Percentiles rank a stretch among this genome's conserved stretches.
Evolutionary conservation across 768 basidiomycete species (phyloP).

Genomic region (Leccinum sublutescens): DNA sequence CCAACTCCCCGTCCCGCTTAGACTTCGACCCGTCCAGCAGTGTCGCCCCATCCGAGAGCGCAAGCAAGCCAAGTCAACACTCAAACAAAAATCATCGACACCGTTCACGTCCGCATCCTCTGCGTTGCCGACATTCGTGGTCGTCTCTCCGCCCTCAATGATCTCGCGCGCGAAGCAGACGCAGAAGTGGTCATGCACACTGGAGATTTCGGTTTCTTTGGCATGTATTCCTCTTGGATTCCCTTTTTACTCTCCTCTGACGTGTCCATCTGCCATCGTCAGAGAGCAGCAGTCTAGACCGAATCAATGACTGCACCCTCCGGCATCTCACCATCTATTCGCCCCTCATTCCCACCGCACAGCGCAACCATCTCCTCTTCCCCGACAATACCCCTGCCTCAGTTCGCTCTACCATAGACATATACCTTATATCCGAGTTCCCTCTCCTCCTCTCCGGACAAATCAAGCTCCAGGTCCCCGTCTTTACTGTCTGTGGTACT

Average conservation of each 20-base stretch:
- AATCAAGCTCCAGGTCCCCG: slow-evolving; percentile 87
- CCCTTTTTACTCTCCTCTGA: slow-evolving; percentile 11
- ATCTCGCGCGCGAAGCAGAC: slow-evolving; percentile 83
- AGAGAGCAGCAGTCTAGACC: slow-evolving; percentile 79
- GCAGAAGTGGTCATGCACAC: slow-evolving; percentile 95
- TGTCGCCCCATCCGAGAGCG: slow-evolving; percentile 52
- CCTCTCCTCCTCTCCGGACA: slow-evolving; percentile 87
- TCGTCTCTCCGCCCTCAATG: slow-evolving; percentile 82
- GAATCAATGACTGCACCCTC: slow-evolving; percentile 94
- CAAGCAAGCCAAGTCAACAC: slow-evolving; percentile 58
- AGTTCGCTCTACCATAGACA: slow-evolving; percentile 73
- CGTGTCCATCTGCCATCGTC: slow-evolving; percentile 17
- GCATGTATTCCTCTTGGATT: slow-evolving; percentile 38
- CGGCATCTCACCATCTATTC: slow-evolving; percentile 97
- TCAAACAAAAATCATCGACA: slow-evolving; percentile 77
- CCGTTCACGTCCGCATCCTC: slow-evolving; percentile 80
- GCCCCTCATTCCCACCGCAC: slow-evolving; percentile 79
- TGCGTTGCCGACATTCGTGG: slow-evolving; percentile 95
- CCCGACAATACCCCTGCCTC: slow-evolving; percentile 64
- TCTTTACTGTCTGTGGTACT: slow-evolving; percentile 96
- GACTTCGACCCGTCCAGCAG: slow-evolving; percentile 55
- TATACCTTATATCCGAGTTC: slow-evolving; percentile 88
- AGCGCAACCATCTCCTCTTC: slow-evolving; percentile 74
- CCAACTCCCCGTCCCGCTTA: slow-evolving; percentile 56
- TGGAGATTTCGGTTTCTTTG: slow-evolving; percentile 99